Conservation (phyloP, 2,329 filamentous ascomycete genomes). For the Talaromyces atroroseus region DNA sequence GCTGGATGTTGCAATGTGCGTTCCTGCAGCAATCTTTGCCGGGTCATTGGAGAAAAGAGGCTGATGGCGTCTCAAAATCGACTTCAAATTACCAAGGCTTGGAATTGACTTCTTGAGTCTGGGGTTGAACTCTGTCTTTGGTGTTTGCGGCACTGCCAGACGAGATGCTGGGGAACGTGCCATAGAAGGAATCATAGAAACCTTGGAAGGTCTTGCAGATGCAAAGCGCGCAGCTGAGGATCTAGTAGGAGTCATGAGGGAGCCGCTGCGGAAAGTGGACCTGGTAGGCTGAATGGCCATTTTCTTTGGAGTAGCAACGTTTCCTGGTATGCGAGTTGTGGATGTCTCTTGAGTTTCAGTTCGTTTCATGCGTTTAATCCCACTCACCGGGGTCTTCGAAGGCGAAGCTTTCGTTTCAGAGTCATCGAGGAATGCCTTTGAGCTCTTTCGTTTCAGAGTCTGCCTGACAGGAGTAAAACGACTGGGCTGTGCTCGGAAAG, state of each 20-base stretch:
- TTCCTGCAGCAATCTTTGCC: slow-evolving; percentile 55
- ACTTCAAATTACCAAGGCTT: slow-evolving; percentile 52
- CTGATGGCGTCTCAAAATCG: slow-evolving; percentile 57
- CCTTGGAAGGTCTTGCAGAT: slow-evolving; percentile 51
- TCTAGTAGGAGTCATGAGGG: slow-evolving; percentile 72
- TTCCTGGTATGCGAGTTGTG: slow-evolving; percentile 43
- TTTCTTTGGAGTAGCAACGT: slow-evolving; percentile 18
- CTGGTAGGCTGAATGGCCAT: slow-evolving; percentile 17
- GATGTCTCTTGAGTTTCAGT: slow-evolving; percentile 64
- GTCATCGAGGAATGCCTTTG: slow-evolving; percentile 63
- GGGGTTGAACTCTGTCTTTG: slow-evolving; percentile 44
- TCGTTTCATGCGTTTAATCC: slow-evolving; percentile 67
- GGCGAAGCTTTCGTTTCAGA: slow-evolving; percentile 43
- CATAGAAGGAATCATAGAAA: slow-evolving; percentile 51
- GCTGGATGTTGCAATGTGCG: slow-evolving; percentile 42
- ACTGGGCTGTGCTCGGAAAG: slow-evolving; percentile 52
- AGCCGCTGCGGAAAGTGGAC: slow-evolving; percentile 44
- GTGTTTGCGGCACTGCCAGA: slow-evolving; percentile 39
- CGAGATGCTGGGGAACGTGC: slow-evolving; percentile 50
- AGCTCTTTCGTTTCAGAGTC: slow-evolving; percentile 48
- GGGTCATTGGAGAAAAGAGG: slow-evolving; percentile 57
- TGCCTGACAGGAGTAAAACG: slow-evolving; percentile 36
- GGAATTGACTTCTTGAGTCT: slow-evolving; percentile 42
- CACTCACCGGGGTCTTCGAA: slow-evolving; percentile 29
- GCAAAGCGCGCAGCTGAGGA: slow-evolving; percentile 61